A percentile compares a stretch with the other conserved stretches of the same genome.
Evolutionary conservation across 1,139 yeast genomes (phyloP).

Genomic region (Pneumocystis sp.): DNA sequence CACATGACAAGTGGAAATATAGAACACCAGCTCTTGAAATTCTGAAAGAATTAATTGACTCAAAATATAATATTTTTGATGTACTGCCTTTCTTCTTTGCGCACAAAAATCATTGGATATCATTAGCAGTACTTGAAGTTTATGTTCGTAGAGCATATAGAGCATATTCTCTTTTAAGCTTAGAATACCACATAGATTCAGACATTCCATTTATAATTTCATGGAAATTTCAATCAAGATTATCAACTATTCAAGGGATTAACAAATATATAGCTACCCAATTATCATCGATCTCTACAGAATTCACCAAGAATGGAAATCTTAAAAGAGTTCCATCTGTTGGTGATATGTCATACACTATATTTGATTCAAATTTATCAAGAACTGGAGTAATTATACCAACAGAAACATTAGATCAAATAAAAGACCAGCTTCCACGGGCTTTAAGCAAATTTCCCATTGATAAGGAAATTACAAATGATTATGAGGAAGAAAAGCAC

Average conservation of each 20-base stretch:
- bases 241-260: slow-evolving; percentile 42
- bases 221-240: slow-evolving; percentile 85
- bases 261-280: slow-evolving; percentile 13
- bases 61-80: slow-evolving; percentile 90
- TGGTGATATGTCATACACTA: slow-evolving; percentile 76
- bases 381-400: slow-evolving; percentile 85
- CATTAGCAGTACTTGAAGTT: slow-evolving; percentile 92
- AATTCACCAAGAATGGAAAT: slow-evolving; percentile 14
- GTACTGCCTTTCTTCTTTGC: slow-evolving; percentile 83
- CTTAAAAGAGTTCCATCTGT: slow-evolving; percentile 64
- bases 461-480: slow-evolving; percentile 16
- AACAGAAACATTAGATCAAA: slow-evolving; percentile 70
- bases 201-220: slow-evolving; percentile 52
- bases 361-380: slow-evolving; percentile 47
- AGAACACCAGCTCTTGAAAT: slow-evolving; percentile 69
- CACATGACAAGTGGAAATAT: slow-evolving; percentile 66
- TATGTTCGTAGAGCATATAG: slow-evolving; percentile 94
- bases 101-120: slow-evolving; percentile 72
- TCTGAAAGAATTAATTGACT: slow-evolving; percentile 82
- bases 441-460: slow-evolving; percentile 57
- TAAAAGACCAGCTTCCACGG: slow-evolving; percentile 63
- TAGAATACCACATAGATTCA: slow-evolving; percentile 45
- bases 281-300: not conserved
- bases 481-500: slow-evolving; percentile 25
- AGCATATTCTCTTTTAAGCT: slow-evolving; percentile 76